Evolutionary conservation across 257 asterid genomes (phyloP).

Genomic region (Jacaranda mimosifolia): DNA sequence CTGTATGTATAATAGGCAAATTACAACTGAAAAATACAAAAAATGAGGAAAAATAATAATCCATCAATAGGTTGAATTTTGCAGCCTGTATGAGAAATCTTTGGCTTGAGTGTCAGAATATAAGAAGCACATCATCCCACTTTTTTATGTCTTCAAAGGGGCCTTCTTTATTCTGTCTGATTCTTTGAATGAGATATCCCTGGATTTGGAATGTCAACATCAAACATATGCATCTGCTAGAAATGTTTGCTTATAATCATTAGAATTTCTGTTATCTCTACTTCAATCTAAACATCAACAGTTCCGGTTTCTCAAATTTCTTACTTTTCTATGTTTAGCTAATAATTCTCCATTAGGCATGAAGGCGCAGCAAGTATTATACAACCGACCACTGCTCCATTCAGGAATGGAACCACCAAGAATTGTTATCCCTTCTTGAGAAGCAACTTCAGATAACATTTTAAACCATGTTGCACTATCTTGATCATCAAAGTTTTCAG

Average conservation of each 20-base stretch:
- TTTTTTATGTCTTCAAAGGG: neutral
- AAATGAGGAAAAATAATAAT: too few species aligned
- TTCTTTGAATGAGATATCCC: conserved; percentile 49
- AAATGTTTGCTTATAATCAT: neutral
- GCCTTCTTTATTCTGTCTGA: conserved; percentile 19
- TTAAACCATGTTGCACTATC: conserved; percentile 36
- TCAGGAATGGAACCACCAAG: conserved; percentile 61
- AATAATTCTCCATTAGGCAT: conserved; percentile 45
- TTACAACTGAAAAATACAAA: too few species aligned
- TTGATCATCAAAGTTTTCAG: conserved; percentile 44
- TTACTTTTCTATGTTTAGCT: conserved; percentile 55
- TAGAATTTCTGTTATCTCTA: too few species aligned
- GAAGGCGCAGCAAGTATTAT: conserved; percentile 53
- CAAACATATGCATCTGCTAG: conserved; percentile 54
- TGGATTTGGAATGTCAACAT: conserved; percentile 31
- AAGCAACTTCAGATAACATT: conserved; percentile 53
- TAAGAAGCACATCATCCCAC: too few species aligned
- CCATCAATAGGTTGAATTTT: too few species aligned
- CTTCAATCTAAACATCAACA: neutral
- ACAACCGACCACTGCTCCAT: conserved; percentile 39
- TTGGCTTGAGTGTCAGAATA: too few species aligned
- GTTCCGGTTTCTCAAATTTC: neutral
- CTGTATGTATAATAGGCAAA: too few species aligned
- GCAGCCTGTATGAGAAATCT: too few species aligned
- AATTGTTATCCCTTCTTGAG: conserved; percentile 39